Evolutionary conservation across 768 basidiomycete species (phyloP).

Genomic region (Mrakia hoshinonis): DNA sequence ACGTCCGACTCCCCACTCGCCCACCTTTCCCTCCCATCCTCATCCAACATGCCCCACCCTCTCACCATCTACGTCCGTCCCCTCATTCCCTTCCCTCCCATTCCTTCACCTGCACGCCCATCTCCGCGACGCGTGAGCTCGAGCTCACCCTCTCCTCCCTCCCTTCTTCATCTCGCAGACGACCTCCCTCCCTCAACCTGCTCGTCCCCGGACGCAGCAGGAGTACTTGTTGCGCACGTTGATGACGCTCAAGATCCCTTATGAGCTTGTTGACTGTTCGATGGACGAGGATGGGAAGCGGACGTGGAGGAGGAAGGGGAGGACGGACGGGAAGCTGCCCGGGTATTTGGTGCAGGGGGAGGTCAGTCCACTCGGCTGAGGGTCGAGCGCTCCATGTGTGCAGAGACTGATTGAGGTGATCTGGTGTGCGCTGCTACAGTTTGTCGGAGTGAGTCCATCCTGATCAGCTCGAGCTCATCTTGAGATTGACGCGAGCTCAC

Average conservation of each 20-base stretch:
- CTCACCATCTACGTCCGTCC: not conserved
- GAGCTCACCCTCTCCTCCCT: not conserved
- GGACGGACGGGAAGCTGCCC: conserved; percentile 23
- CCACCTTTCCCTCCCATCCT: too few relatives aligned
- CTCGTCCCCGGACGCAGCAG: conserved; percentile 8
- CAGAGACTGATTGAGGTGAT: too few relatives aligned
- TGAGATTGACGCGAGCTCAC: too few relatives aligned
- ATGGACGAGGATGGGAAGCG: conserved; percentile 26
- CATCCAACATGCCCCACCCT: not conserved
- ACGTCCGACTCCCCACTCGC: too few relatives aligned
- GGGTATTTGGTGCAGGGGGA: conserved; percentile 25
- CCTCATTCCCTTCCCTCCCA: not conserved
- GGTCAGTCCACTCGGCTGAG: conserved; percentile 1
- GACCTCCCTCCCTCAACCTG: conserved; percentile 16
- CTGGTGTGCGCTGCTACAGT: not conserved
- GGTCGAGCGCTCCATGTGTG: too few relatives aligned
- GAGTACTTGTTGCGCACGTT: conserved; percentile 27
- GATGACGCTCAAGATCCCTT: conserved; percentile 13
- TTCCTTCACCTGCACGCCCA: not conserved
- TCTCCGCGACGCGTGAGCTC: not conserved
- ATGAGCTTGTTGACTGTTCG: not conserved
- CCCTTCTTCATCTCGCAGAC: not conserved
- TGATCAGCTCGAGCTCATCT: not conserved
- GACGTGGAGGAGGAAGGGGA: conserved; percentile 25
- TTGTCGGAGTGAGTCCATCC: not conserved